Conservation (phyloP, 371 early-diverging fungal genomes). For the Rhizopus sp. region DNA sequence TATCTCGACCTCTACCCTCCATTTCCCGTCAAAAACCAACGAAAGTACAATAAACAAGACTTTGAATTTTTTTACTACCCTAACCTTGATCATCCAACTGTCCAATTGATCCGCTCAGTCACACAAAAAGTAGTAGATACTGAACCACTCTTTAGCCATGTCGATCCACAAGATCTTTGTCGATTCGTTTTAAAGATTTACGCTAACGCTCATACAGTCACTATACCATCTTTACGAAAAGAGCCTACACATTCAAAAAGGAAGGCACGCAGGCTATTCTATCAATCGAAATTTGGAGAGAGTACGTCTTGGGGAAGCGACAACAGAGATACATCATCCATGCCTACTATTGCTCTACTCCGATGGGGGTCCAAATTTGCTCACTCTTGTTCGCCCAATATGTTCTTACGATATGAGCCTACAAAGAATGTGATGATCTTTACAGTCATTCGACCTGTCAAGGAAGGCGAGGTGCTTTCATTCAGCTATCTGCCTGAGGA, state of each 20-base stretch:
- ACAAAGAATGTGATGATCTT: constrained; percentile 37
- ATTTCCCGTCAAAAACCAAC: constrained; percentile 10
- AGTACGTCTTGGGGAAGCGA: constrained; percentile 24
- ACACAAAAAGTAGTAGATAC: constrained; percentile 19
- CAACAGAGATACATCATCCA: constrained; percentile 3
- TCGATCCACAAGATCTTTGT: constrained; percentile 28
- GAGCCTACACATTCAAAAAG: constrained; percentile 30
- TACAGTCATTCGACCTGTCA: constrained; percentile 33
- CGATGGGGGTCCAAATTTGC: constrained; percentile 53
- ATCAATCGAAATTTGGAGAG: constrained; percentile 29
- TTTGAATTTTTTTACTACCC: constrained; percentile 52
- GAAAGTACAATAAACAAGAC: constrained; percentile 14
- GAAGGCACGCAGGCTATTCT: constrained; percentile 27
- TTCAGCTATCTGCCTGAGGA: constrained; percentile 54
- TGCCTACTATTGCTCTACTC: constrained; percentile 38
- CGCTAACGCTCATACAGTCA: constrained; percentile 50
- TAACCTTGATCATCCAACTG: constrained; percentile 34
- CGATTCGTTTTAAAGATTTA: constrained; percentile 52
- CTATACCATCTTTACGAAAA: constrained; percentile 27
- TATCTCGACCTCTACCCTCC: constrained; percentile 35
- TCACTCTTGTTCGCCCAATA: constrained; percentile 49
- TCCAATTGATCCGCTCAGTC: constrained; percentile 23
- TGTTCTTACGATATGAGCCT: constrained; percentile 48
- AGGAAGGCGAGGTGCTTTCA: constrained; percentile 35
- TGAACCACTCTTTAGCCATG: constrained; percentile 25